Evolutionary conservation across 1,284 basidiomycete genomes (phyloP).

Genomic region (Lignosus rhinocerotis): DNA sequence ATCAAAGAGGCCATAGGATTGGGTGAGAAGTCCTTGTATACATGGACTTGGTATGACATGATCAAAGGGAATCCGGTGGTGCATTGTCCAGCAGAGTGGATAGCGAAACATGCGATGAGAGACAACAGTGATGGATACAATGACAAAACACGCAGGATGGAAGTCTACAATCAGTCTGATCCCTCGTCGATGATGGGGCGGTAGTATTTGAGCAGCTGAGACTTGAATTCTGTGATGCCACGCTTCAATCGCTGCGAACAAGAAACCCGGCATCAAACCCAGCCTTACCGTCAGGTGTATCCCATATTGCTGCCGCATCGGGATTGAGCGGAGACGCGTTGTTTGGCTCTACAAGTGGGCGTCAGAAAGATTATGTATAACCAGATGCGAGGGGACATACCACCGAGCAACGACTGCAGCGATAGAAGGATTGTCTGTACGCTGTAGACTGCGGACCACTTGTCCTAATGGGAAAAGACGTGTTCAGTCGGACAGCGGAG

Average conservation of each 20-base stretch:
- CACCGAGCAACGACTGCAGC: constrained; percentile 80
- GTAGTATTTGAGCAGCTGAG: constrained; percentile 73
- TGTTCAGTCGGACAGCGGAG: not conserved
- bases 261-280: not conserved
- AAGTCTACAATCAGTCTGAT: constrained; percentile 35
- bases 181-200: constrained; percentile 53
- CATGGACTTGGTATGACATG: constrained; percentile 18
- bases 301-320: constrained; percentile 81
- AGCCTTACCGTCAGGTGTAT: constrained; percentile 57
- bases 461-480: constrained; percentile 55
- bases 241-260: not conserved
- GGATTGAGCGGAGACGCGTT: constrained; percentile 85
- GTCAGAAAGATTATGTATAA: not conserved
- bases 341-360: constrained; percentile 70
- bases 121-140: constrained; percentile 18
- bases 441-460: constrained; percentile 89
- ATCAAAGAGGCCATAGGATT: not conserved
- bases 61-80: constrained; percentile 11
- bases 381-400: constrained; percentile 41
- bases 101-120: constrained; percentile 18
- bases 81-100: constrained; percentile 22
- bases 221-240: constrained; percentile 58
- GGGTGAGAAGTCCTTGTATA: constrained; percentile 1
- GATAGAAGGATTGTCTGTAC: constrained; percentile 88
- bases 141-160: constrained; percentile 13